Percentiles rank a stretch among this genome's conserved stretches.
These are phyloP conservation scores for Tylopilus subfusipes DNA, from an alignment of 768 basidiomycete species.

Conservation along the genomic window DNA sequence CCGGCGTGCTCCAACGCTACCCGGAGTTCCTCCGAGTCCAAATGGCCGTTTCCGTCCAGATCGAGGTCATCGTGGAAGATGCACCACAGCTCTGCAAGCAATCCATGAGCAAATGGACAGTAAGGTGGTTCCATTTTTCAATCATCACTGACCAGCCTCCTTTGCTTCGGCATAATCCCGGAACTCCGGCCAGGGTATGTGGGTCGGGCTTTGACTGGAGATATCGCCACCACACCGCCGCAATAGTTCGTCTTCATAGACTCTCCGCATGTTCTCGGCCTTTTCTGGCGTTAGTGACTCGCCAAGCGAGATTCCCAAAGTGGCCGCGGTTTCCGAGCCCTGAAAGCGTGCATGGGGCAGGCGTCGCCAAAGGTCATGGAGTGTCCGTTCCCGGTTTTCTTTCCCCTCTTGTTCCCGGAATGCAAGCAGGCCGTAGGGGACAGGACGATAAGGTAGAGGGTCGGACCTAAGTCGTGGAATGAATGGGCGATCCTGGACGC, in stretches of 20 bases:
- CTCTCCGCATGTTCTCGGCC: constrained; percentile 59
- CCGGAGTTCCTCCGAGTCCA: constrained; percentile 64
- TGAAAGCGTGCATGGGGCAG: constrained; percentile 38
- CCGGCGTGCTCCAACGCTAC: constrained; percentile 71
- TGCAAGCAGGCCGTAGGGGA: constrained; percentile 53
- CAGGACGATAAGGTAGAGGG: constrained; percentile 36
- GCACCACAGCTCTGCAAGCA: constrained; percentile 73
- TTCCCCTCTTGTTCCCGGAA: constrained; percentile 64
- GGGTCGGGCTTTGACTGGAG: constrained; percentile 38
- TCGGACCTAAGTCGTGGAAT: constrained; percentile 62
- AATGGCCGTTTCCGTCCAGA: constrained; percentile 79
- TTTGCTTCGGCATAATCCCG: constrained; percentile 73
- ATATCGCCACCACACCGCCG: constrained; percentile 46
- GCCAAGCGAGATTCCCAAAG: constrained; percentile 11
- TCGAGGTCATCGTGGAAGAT: constrained; percentile 91
- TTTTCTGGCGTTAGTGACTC: constrained; percentile 44
- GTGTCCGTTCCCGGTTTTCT: constrained; percentile 54
- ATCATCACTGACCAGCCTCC: constrained; percentile 62
- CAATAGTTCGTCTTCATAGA: constrained; percentile 78
- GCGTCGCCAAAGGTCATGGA: constrained; percentile 62
- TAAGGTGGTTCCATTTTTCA: constrained; percentile 10
- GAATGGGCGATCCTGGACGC: constrained; percentile 51
- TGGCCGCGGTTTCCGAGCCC: constrained; percentile 23
- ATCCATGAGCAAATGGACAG: constrained; percentile 15
- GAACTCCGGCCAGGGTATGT: constrained; percentile 71